Conservation (phyloP, 139 green algal species). For the Raphidocelis subcapitata region DNA sequence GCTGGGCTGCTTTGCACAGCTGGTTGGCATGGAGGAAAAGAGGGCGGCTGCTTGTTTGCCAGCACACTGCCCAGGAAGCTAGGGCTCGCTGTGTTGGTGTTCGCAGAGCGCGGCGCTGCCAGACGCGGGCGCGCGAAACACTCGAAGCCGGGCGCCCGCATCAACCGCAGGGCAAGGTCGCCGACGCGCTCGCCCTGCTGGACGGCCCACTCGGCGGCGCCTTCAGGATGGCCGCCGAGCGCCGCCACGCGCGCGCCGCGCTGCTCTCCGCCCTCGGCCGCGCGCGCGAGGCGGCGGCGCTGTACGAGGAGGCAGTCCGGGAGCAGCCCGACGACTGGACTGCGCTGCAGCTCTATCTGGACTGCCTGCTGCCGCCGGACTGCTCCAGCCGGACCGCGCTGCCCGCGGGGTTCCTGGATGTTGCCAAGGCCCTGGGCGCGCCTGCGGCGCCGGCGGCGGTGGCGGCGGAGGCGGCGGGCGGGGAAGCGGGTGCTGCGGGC, state of each 20-base stretch:
- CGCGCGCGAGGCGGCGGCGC: constrained; percentile 29
- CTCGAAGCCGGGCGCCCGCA: too few species aligned
- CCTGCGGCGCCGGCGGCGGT: background rate
- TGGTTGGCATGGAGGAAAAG: too few species aligned
- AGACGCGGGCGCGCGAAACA: too few species aligned
- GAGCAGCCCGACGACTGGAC: constrained; percentile 58
- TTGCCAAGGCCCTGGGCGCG: constrained; percentile 29
- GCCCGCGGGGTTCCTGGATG: constrained; percentile 5
- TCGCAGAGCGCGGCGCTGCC: too few species aligned
- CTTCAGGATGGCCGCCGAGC: constrained; percentile 42
- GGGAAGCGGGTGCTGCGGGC: background rate
- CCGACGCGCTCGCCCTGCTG: constrained; percentile 37
- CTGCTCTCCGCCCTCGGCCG: constrained; percentile 40
- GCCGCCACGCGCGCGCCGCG: constrained; percentile 46
- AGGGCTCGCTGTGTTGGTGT: too few species aligned
- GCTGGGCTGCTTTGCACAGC: too few species aligned
- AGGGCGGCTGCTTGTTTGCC: too few species aligned
- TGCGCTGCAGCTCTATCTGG: constrained; percentile 49
- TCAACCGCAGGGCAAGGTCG: constrained; percentile 45
- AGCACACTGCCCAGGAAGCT: too few species aligned
- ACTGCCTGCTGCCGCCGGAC: constrained; percentile 48
- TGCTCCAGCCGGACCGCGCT: constrained; percentile 3
- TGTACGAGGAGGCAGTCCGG: constrained; percentile 28
- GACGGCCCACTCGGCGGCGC: constrained; percentile 1
- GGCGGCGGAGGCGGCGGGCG: background rate